Conservation (phyloP, 495 filamentous ascomycete genomes). For the Penicillium daleae region DNA sequence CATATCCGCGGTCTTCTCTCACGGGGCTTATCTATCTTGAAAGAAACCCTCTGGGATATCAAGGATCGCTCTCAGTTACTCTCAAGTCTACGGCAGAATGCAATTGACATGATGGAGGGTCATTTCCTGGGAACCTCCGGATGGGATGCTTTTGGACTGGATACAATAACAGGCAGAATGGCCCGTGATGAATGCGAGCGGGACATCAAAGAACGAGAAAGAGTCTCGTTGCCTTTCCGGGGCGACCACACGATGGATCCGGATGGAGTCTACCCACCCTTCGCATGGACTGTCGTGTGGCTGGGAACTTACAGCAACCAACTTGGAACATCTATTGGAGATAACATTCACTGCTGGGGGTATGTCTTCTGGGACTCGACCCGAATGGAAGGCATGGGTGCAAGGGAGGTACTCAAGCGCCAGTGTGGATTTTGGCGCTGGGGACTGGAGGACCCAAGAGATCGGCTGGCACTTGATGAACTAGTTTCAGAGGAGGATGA, state of each 20-base stretch:
- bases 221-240: slow-evolving; percentile 7
- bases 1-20: too few species aligned
- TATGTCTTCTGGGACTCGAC: slow-evolving; percentile 31
- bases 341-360: slow-evolving; percentile 16
- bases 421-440: neutral
- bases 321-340: slow-evolving; percentile 14
- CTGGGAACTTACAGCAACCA: slow-evolving; percentile 21
- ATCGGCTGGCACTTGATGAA: neutral
- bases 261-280: slow-evolving; percentile 14
- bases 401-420: neutral
- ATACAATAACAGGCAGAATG: too few species aligned
- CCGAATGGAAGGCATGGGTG: slow-evolving; percentile 15
- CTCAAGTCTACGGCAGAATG: neutral
- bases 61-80: neutral
- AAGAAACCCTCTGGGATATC: neutral
- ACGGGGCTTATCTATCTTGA: too few species aligned
- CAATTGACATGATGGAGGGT: neutral
- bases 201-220: neutral
- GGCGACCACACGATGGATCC: slow-evolving; percentile 15
- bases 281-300: slow-evolving; percentile 30
- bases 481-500: too few species aligned
- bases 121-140: neutral
- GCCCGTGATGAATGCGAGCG: neutral
- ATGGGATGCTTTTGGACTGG: neutral
- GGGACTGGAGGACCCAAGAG: neutral